phyloP scores from a whole-genome alignment of 2,329 filamentous ascomycete genomes.

The Neopestalotiopsis sp. region DNA sequence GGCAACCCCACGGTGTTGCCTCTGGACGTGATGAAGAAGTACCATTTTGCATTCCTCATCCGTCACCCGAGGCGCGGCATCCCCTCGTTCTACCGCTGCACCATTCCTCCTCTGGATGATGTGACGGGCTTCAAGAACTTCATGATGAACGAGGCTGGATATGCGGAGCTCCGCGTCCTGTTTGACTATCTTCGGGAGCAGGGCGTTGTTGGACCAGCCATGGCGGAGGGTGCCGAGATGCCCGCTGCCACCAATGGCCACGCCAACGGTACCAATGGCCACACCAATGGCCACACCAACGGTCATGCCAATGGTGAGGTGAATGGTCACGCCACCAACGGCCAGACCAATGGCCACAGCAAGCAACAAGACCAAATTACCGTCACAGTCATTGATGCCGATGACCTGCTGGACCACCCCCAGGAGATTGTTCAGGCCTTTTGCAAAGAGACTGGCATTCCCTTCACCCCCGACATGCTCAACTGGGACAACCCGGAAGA shows the following conservation, averaged over 20 bases:
- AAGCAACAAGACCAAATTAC: slow-evolving; percentile 50
- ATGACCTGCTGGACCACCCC: slow-evolving; percentile 89
- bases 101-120: slow-evolving; percentile 81
- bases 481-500: slow-evolving; percentile 81
- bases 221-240: slow-evolving; percentile 50
- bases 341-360: slow-evolving; percentile 34
- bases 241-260: slow-evolving; percentile 32
- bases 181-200: slow-evolving; percentile 82
- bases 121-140: slow-evolving; percentile 88
- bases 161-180: slow-evolving; percentile 82
- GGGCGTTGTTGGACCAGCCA: slow-evolving; percentile 72
- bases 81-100: slow-evolving; percentile 94
- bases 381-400: slow-evolving; percentile 90
- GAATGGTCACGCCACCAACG: slow-evolving; percentile 55
- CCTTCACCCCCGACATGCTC: slow-evolving; percentile 80
- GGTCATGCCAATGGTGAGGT: slow-evolving; percentile 41
- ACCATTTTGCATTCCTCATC: slow-evolving; percentile 97
- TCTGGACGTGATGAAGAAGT: slow-evolving; percentile 72
- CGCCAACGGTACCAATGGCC: slow-evolving; percentile 29
- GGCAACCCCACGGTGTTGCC: slow-evolving; percentile 89
- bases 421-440: slow-evolving; percentile 77
- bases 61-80: slow-evolving; percentile 92
- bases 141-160: slow-evolving; percentile 87
- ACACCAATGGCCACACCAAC: slow-evolving; percentile 35
- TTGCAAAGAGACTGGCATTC: slow-evolving; percentile 80